These are phyloP conservation scores for Pseudonitzschia multiseries DNA, from an alignment of 108 stramenopile species.

Conservation along the genomic window DNA sequence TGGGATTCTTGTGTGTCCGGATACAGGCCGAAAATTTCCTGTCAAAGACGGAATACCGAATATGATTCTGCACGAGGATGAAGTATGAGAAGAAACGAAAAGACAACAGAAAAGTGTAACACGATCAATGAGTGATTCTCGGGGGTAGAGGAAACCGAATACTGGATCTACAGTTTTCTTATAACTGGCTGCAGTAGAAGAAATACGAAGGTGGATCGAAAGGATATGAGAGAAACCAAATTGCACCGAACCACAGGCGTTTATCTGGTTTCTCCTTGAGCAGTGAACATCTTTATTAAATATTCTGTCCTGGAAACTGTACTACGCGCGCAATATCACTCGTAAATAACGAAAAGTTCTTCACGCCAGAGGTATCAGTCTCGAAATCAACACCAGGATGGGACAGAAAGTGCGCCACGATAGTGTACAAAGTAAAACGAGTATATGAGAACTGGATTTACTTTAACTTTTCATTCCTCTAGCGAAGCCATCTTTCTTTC, in stretches of 20 bases:
- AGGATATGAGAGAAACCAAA: too few species aligned
- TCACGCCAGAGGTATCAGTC: too few species aligned
- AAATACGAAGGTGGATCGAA: not conserved
- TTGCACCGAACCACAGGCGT: too few species aligned
- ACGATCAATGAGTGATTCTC: too few species aligned
- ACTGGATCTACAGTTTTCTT: not conserved
- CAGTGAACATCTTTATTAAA: too few species aligned
- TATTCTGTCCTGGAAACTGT: too few species aligned
- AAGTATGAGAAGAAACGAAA: conserved; percentile 54
- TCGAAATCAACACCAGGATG: too few species aligned
- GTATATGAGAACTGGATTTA: not conserved
- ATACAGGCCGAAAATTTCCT: conserved; percentile 88
- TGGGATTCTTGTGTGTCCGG: conserved; percentile 87
- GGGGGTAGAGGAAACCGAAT: not conserved
- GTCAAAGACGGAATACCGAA: conserved; percentile 95
- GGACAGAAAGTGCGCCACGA: too few species aligned
- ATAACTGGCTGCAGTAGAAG: not conserved
- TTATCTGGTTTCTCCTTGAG: too few species aligned
- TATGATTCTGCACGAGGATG: conserved; percentile 98
- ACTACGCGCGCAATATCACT: not conserved
- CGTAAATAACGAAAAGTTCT: too few species aligned
- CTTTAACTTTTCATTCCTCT: conserved; percentile 33
- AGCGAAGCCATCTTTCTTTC: conserved; percentile 38
- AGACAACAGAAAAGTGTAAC: not conserved
- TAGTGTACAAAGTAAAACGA: not conserved